A percentile compares a stretch with the other conserved stretches of the same genome.
phyloP scores from a whole-genome alignment of 148 eudicot species.

The Rhododendron mucronatum region DNA sequence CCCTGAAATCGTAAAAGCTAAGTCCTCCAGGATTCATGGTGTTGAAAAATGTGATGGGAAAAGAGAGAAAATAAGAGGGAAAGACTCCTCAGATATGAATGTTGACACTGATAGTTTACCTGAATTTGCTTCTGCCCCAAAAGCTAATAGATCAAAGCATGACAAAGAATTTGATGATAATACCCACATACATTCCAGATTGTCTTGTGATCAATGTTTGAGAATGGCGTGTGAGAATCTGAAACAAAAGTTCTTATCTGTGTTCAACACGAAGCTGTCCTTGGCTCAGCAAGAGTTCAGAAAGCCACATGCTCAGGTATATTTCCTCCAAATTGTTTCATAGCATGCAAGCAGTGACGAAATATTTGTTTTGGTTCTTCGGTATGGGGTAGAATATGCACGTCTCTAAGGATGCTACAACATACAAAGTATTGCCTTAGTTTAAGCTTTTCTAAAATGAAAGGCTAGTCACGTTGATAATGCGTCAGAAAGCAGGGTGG shows the following conservation, averaged over 20 bases:
- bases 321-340: constrained; percentile 12
- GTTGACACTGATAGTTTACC: constrained; percentile 20
- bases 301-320: constrained; percentile 79
- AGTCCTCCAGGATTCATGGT: constrained; percentile 20
- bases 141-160: constrained; percentile 21
- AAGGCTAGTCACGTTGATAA: not conserved
- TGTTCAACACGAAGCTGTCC: constrained; percentile 53
- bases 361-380: not conserved
- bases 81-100: constrained; percentile 10
- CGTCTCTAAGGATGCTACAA: not conserved
- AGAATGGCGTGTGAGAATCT: constrained; percentile 44
- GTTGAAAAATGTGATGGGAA: constrained; percentile 21
- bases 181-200: constrained; percentile 10
- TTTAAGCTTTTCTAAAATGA: not conserved
- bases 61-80: constrained; percentile 13
- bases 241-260: constrained; percentile 65
- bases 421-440: not conserved
- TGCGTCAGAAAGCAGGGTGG: too few species aligned
- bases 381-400: not conserved
- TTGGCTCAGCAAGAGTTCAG: constrained; percentile 76
- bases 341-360: not conserved
- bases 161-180: constrained; percentile 16
- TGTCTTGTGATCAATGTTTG: constrained; percentile 32
- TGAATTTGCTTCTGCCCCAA: constrained; percentile 9
- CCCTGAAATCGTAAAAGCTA: constrained; percentile 25